Evolutionary conservation across 2,329 filamentous ascomycete genomes (phyloP).

Genomic region (Arthrocladium fulminans): DNA sequence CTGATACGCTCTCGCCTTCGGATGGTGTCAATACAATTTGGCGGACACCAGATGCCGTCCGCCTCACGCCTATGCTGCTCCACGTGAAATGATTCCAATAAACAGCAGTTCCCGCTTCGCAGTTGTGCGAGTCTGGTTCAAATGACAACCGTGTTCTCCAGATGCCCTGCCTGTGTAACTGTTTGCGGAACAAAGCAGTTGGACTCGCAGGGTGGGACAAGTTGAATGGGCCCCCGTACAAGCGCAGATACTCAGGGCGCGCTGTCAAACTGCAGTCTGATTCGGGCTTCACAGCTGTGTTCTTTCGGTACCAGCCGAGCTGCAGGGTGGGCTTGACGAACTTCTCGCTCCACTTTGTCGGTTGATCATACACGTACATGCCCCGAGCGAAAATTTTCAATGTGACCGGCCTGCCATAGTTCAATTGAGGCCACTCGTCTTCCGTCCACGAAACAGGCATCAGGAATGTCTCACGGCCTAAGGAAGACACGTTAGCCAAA

Average conservation of each 20-base stretch:
- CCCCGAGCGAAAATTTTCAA: constrained; percentile 4
- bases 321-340: constrained; percentile 24
- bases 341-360: constrained; percentile 30
- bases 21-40: constrained; percentile 25
- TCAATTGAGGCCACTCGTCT: constrained; percentile 21
- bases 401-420: constrained; percentile 10
- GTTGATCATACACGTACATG: constrained; percentile 9
- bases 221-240: constrained; percentile 46
- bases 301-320: constrained; percentile 32
- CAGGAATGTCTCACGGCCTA: constrained; percentile 31
- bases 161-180: constrained; percentile 35
- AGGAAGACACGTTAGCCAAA: constrained; percentile 10
- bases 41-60: constrained; percentile 15
- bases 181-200: constrained; percentile 47
- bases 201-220: constrained; percentile 44
- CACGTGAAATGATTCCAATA: constrained; percentile 47
- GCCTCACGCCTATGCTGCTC: constrained; percentile 34
- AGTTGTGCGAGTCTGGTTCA: constrained; percentile 31
- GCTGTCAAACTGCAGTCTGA: constrained; percentile 29
- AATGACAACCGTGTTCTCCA: constrained; percentile 43
- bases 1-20: constrained; percentile 17
- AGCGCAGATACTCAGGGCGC: constrained; percentile 36
- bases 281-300: background rate
- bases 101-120: constrained; percentile 46
- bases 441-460: constrained; percentile 25